Base-by-base conservation (phyloP, 2,329 filamentous ascomycete species). In the Exophiala viscosa region DNA sequence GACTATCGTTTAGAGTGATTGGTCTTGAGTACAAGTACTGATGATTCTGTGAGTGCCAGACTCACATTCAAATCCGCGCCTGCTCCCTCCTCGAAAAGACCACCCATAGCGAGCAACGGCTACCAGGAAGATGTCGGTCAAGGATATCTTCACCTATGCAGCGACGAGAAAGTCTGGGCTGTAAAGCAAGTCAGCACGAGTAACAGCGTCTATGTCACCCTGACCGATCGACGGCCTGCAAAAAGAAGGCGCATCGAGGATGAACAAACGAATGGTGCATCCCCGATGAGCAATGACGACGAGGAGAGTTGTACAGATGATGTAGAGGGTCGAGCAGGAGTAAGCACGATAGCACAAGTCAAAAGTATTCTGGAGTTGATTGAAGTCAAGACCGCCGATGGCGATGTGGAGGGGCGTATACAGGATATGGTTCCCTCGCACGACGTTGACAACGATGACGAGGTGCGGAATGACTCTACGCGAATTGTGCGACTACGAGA, bases 151-250 rank as follows among this genome's bases (percentile, higher is more conserved):
- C 81, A 84, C 54, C 71, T 86, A 54, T 85, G 82, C 68, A 84
- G 80, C 2, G 69, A 73, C 8, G 71, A 72, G 48, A 72, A 77
- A 59, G 82, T 81, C 9, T 86, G 78, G 69, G 75, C 77, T 53
- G 68, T 85, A 46, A 81, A 81, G 60, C 82, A 85, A 66, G 82
- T 85, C 47, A 81, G 83, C 60, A 84, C 82, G 13, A 85, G 82
- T 20, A 86, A 86, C 60, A 81, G 79, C 33, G 72, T 85, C 50
- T 80, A 81, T 66, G 64, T 85, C 34, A 69, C 80, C 18, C 36
- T 36, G 39, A 47, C 18, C 70, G 70, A 45, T 74, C 76, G 3
- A 23, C 40, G 6, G 18, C 17, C 14, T 20, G 15, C 20, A 6
- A 39, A 40, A 35, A 20, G 28, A 35, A 40, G 43, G 33, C 44